Conservation (phyloP, 352 stramenopile genomes). For the Globisporangium perplexum region DNA sequence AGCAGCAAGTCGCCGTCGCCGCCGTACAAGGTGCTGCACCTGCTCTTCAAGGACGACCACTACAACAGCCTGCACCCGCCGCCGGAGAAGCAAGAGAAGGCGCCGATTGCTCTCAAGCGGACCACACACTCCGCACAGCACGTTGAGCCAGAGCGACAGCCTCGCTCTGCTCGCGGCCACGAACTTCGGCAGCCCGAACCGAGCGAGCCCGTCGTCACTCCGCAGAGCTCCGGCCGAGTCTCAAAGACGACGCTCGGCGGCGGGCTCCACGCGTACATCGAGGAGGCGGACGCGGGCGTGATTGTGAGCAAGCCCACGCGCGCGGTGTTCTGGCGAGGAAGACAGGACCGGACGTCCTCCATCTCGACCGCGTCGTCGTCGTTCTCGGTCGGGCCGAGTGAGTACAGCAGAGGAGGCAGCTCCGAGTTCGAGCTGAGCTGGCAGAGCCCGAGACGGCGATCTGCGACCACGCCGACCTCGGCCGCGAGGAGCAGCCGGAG, state of each 20-base stretch:
- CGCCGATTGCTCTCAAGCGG: background rate
- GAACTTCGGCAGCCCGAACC: background rate
- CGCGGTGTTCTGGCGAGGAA: slow-evolving; percentile 27
- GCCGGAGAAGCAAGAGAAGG: background rate
- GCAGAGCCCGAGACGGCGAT: background rate
- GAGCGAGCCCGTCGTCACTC: background rate
- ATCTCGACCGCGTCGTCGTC: slow-evolving; percentile 13
- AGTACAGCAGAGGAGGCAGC: background rate
- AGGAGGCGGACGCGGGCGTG: background rate
- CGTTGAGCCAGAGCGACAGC: background rate
- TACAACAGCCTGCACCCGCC: slow-evolving; percentile 42
- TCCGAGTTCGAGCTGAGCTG: background rate
- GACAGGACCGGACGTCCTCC: slow-evolving; percentile 18
- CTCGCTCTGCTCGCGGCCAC: background rate
- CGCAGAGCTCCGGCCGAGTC: background rate
- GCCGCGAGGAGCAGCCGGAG: background rate
- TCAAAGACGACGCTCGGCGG: slow-evolving; percentile 4
- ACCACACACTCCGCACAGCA: background rate
- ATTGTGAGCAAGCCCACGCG: slow-evolving; percentile 25
- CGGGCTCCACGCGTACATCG: background rate
- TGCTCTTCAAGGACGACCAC: slow-evolving; percentile 45
- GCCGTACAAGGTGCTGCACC: slow-evolving; percentile 30
- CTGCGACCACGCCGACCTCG: background rate
- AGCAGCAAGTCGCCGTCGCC: slow-evolving; percentile 4
- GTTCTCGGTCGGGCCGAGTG: background rate